These are phyloP conservation scores for Tympanopsis confertula DNA, from an alignment of 2,329 filamentous ascomycete genomes.

Conservation along the genomic window DNA sequence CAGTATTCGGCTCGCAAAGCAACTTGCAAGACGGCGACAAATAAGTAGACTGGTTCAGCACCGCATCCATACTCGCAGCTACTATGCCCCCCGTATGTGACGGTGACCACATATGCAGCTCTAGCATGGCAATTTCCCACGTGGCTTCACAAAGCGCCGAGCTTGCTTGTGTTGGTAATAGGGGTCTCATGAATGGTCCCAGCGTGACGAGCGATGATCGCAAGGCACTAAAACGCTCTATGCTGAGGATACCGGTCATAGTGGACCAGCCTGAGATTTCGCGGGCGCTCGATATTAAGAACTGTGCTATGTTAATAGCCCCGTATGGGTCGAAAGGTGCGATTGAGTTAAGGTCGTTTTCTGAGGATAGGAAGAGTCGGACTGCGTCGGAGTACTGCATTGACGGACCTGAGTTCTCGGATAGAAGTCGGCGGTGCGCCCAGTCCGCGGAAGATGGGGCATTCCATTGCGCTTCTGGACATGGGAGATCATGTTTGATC, in stretches of 20 bases:
- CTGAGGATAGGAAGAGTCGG: conserved; percentile 19
- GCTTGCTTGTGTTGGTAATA: conserved; percentile 3
- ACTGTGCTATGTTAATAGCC: conserved; percentile 26
- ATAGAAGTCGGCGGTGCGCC: conserved; percentile 16
- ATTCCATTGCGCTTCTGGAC: conserved; percentile 21
- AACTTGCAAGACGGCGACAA: conserved; percentile 17
- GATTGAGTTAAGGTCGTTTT: conserved; percentile 12
- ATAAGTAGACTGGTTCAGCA: conserved; percentile 17
- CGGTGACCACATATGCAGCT: conserved; percentile 26
- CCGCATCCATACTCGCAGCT: conserved; percentile 19
- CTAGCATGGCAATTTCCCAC: conserved; percentile 28
- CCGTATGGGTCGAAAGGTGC: conserved; percentile 25
- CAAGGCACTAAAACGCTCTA: conserved; percentile 22
- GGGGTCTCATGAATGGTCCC: conserved; percentile 12
- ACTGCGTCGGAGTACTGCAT: conserved; percentile 22
- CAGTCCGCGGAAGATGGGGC: conserved; percentile 21
- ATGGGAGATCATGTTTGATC: conserved; percentile 29
- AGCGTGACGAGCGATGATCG: conserved; percentile 20
- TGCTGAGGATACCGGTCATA: conserved; percentile 26
- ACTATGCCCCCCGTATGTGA: conserved; percentile 25
- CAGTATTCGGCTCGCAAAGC: conserved; percentile 16
- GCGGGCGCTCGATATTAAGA: conserved; percentile 25
- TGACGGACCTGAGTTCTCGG: conserved; percentile 5
- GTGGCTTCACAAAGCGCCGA: conserved; percentile 17
- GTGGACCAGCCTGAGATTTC: conserved; percentile 29